phyloP scores from a whole-genome alignment of 1,284 basidiomycete species.

The Pisolithus thermaeus region DNA sequence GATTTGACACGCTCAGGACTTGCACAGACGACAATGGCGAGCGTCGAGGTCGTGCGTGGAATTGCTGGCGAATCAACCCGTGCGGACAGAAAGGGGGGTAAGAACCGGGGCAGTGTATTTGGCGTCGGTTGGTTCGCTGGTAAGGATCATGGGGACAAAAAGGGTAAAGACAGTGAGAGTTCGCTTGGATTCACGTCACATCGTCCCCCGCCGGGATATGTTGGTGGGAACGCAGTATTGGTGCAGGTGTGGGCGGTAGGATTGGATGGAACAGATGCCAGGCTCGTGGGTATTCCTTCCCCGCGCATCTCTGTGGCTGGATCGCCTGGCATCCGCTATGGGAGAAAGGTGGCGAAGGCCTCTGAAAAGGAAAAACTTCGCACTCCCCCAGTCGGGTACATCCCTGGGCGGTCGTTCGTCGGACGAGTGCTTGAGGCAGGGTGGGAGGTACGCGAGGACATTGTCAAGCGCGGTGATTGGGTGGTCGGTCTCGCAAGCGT shows the following conservation, averaged over 20 bases:
- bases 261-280: slow-evolving; percentile 66
- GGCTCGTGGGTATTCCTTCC: slow-evolving; percentile 43
- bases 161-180: slow-evolving; percentile 19
- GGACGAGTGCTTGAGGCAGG: slow-evolving; percentile 77
- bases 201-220: slow-evolving; percentile 67
- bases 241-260: slow-evolving; percentile 85
- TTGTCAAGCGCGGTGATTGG: slow-evolving; percentile 72
- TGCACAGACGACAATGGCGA: slow-evolving; percentile 82
- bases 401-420: slow-evolving; percentile 81
- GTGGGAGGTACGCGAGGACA: slow-evolving; percentile 66
- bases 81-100: slow-evolving; percentile 14
- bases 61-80: slow-evolving; percentile 32
- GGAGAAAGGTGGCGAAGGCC: slow-evolving; percentile 20
- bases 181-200: slow-evolving; percentile 59
- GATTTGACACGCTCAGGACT: slow-evolving; percentile 71
- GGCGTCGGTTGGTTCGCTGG: slow-evolving; percentile 25
- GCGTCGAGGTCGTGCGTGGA: slow-evolving; percentile 70
- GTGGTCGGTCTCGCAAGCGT: slow-evolving; percentile 74
- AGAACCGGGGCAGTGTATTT: slow-evolving; percentile 21
- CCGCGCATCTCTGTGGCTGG: slow-evolving; percentile 8
- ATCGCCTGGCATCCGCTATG: slow-evolving; percentile 19
- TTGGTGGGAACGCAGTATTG: slow-evolving; percentile 61
- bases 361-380: slow-evolving; percentile 24
- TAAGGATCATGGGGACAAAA: slow-evolving; percentile 17
- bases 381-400: slow-evolving; percentile 52